Base-by-base conservation (phyloP, 805 yeast species). In the Ogataea allantospora region DNA sequence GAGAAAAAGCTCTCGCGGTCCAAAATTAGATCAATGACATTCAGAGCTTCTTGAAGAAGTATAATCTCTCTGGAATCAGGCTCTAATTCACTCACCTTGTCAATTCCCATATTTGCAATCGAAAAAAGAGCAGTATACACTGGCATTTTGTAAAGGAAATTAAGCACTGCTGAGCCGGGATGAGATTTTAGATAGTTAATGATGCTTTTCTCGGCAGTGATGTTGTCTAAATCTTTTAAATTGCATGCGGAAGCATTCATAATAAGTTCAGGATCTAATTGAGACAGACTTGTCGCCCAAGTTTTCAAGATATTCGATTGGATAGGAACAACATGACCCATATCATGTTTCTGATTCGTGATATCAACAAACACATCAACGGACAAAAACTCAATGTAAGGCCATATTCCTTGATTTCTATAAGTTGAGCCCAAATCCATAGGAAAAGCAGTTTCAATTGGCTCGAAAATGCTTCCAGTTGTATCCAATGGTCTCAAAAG, bases 361-460 rank as follows among this genome's bases (percentile, higher is more conserved):
- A 85, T 65, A 17, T 76, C 73, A 6, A 71, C 73, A 47, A 88
- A 77, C 0, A 88, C 76, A 28, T 83, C 84, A 9, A 71, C 63
- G n/a, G 84, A 53, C 10, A 88, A 56, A 50, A 77, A 88, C 36
- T 87, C 91, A 37, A 85, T 57, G 51, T 89, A 91, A 3, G 93
- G 88, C 77, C 88, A 77, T 5, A 88, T 60, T 2, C 96, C 95
- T 21, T 69, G 70, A 21, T 66, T 73, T 50, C 95, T 71, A 46
- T 78, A 74, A 0, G 68, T 66, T 2, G 57, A 55, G 0, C 96
- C 96, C 18, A 88, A 57, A 35, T 72, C 76, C 6, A 65, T 50
- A 1, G 95, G 95, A 50, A 70, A 83, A 9, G 77, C 68, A 10
- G 80, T 53, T 5, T 52, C 38, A 22, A 49, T 53, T 23, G 66